These are phyloP conservation scores for Trichomonascaceae sp. DNA, from an alignment of 1,139 yeast species.

Conservation along the genomic window DNA sequence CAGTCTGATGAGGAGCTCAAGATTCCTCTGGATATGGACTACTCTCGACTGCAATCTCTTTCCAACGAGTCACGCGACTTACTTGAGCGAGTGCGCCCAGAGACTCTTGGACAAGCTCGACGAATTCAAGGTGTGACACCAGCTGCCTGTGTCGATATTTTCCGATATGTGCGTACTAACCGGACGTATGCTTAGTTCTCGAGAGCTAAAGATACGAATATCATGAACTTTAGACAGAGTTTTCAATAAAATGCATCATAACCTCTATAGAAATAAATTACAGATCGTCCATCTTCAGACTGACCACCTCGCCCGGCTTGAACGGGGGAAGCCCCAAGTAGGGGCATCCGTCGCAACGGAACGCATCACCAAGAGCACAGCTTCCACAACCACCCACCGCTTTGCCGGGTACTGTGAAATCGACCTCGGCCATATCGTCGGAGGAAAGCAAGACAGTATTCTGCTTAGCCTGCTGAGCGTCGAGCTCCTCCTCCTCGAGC, in stretches of 20 bases:
- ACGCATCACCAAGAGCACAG: conserved; percentile 94
- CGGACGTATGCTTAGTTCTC: neutral
- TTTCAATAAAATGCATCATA: too few species aligned
- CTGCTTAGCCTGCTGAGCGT: conserved; percentile 15
- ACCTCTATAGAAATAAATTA: too few species aligned
- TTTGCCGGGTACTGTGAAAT: conserved; percentile 89
- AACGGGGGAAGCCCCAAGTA: conserved; percentile 93
- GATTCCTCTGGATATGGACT: conserved; percentile 55
- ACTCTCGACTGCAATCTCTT: conserved; percentile 36
- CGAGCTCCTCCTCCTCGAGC: conserved; percentile 31
- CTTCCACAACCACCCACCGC: conserved; percentile 87
- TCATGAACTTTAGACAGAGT: too few species aligned
- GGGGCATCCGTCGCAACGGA: conserved; percentile 97
- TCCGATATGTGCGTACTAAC: conserved; percentile 14
- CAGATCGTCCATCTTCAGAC: conserved; percentile 8
- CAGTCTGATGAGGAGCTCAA: conserved; percentile 66
- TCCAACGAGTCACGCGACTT: conserved; percentile 65
- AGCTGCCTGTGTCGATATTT: conserved; percentile 28
- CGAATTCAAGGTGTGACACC: conserved; percentile 93
- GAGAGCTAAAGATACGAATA: too few species aligned
- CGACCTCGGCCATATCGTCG: conserved; percentile 66
- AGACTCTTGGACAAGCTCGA: conserved; percentile 88
- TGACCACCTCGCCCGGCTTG: conserved; percentile 76
- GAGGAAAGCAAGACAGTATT: conserved; percentile 42
- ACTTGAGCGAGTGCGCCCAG: conserved; percentile 67